These are phyloP conservation scores for Talaromyces sp. DNA, from an alignment of 2,329 filamentous ascomycete species.

Conservation along the genomic window DNA sequence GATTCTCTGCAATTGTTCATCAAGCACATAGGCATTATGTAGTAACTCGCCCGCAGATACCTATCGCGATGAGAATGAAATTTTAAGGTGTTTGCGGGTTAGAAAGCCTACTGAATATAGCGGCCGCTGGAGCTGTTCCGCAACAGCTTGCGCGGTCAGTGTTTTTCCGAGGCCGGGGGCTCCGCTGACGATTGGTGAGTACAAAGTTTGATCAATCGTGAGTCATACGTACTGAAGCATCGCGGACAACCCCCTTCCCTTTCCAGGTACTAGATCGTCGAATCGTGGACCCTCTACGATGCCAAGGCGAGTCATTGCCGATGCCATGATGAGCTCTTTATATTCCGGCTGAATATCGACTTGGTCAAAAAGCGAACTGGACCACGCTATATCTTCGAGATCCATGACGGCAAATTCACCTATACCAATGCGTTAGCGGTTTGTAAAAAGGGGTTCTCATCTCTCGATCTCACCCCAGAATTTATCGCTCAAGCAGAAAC, in stretches of 20 bases:
- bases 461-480: slow-evolving; percentile 23
- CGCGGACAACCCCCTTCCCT: not conserved
- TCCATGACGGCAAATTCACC: slow-evolving; percentile 26
- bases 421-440: slow-evolving; percentile 16
- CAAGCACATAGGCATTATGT: slow-evolving; percentile 12
- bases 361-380: slow-evolving; percentile 22
- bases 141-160: slow-evolving; percentile 22
- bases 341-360: slow-evolving; percentile 27
- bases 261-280: slow-evolving; percentile 9
- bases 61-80: slow-evolving; percentile 5
- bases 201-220: not conserved
- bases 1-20: slow-evolving; percentile 11
- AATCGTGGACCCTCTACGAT: slow-evolving; percentile 11
- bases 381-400: slow-evolving; percentile 25
- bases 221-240: slow-evolving; percentile 8
- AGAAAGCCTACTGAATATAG: slow-evolving; percentile 25
- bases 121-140: slow-evolving; percentile 23
- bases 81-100: not conserved
- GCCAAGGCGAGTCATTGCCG: slow-evolving; percentile 21
- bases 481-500: slow-evolving; percentile 23
- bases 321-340: slow-evolving; percentile 26
- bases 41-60: slow-evolving; percentile 15
- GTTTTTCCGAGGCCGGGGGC: slow-evolving; percentile 20
- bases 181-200: slow-evolving; percentile 16
- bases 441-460: not conserved